A percentile compares a stretch with the other conserved stretches of the same genome.
Evolutionary conservation across 805 yeast genomes (phyloP).

Genomic region (Pichia ethanolica): DNA sequence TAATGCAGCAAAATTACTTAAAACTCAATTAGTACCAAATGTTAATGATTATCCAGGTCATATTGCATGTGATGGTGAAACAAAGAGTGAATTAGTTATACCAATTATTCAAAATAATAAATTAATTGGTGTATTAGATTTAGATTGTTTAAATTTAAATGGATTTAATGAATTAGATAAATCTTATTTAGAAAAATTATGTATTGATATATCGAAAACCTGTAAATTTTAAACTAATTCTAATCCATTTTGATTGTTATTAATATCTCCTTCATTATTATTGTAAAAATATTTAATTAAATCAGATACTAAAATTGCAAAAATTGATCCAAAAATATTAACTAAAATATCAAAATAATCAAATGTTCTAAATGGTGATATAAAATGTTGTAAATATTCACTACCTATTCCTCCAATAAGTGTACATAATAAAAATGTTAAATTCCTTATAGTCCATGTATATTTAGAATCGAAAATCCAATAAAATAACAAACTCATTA

Average conservation of each 20-base stretch:
- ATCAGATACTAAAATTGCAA: slow-evolving; percentile 19
- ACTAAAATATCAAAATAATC: slow-evolving; percentile 29
- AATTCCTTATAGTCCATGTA: slow-evolving; percentile 24
- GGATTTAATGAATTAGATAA: slow-evolving; percentile 68
- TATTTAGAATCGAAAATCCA: slow-evolving; percentile 35
- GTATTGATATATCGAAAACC: slow-evolving; percentile 40
- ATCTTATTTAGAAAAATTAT: slow-evolving; percentile 52
- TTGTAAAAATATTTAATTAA: slow-evolving; percentile 1
- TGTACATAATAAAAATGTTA: slow-evolving; percentile 36
- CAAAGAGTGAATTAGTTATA: slow-evolving; percentile 87
- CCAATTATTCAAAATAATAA: slow-evolving; percentile 47
- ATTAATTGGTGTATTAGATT: slow-evolving; percentile 73
- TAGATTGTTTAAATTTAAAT: slow-evolving; percentile 59
- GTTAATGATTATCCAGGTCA: slow-evolving; percentile 83
- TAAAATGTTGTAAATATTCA: slow-evolving; percentile 38
- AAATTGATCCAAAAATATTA: slow-evolving; percentile 22
- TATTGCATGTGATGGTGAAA: slow-evolving; percentile 95
- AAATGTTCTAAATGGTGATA: slow-evolving; percentile 39
- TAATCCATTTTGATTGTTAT: background rate
- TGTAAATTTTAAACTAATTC: slow-evolving; percentile 38
- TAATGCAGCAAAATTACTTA: slow-evolving; percentile 50
- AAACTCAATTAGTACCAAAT: slow-evolving; percentile 70
- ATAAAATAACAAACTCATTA: slow-evolving; percentile 41
- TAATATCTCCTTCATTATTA: background rate
- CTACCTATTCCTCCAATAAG: slow-evolving; percentile 38